Base-by-base conservation (phyloP, 768 basidiomycete genomes). In the Termitomyces bulborhizus region DNA sequence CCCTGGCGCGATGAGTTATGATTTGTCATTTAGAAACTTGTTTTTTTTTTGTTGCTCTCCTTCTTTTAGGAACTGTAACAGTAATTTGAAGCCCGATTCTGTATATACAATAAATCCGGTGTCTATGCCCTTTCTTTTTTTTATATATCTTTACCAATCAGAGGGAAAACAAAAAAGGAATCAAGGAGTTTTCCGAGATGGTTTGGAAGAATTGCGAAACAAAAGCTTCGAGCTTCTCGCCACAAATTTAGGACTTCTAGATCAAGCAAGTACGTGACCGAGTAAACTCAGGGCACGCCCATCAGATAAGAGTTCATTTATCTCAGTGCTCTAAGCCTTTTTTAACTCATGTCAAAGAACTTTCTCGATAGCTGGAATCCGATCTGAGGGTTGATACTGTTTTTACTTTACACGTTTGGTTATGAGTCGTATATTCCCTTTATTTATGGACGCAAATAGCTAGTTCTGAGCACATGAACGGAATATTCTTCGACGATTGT, bases 1-100 rank as follows among this genome's bases (percentile, higher is more conserved):
- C 34, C 54, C n/a, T 53, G 53, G 54, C 60, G 36, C 15, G 64
- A 65, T 29, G 64, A 63, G 50, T 48, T 65, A 51, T 63, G 56
- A 50, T 49, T 27, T 43, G 21, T 43, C 31, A 46, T 41, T 12
- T 39, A 41, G 8, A 46, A 11, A 24, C 11, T 27, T 36, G 9
- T 42, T 29, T 29, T 29, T 29, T 29, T 29, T 29, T 29, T 29
- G 3, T 18, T 16, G 39, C 4, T 40, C 29, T 21, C 9, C n/a
- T 56, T 29, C 9, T 24, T 56, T 13, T 13, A 46, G 47, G 42
- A 55, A 34, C 43, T 57, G 59, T 60, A 60, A 51, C 44, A 18
- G 24, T 51, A 40, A 54, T 46, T 50, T 37, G 29, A 29, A 29
- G 29, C 29, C 29, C 29, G 29, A 29, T 29, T 29, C 3, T 57